These are phyloP conservation scores for Tieghemiomyces parasiticus DNA, from an alignment of 192 early-diverging fungal genomes.

Conservation along the genomic window DNA sequence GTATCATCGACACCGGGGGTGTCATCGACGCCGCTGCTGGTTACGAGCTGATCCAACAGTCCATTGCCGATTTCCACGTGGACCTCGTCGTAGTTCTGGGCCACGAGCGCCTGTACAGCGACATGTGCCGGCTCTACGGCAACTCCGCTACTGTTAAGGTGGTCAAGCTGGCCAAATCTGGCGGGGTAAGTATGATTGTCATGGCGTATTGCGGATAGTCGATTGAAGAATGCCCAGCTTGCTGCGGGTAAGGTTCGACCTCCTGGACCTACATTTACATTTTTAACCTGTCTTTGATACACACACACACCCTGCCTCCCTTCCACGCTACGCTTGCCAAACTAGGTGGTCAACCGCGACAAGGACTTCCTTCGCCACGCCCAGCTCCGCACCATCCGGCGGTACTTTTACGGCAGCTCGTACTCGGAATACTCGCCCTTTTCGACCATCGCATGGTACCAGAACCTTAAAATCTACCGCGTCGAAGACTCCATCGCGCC, in stretches of 20 bases:
- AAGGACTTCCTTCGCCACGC: conserved; percentile 44
- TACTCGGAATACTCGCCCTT: conserved; percentile 69
- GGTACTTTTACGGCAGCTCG: conserved; percentile 89
- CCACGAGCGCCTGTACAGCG: conserved; percentile 84
- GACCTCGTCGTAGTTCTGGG: conserved; percentile 80
- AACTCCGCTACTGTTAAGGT: conserved; percentile 36
- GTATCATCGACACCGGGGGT: conserved; percentile 80
- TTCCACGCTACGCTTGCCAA: too few species aligned
- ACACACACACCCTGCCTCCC: too few species aligned
- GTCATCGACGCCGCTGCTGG: conserved; percentile 57
- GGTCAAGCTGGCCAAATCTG: conserved; percentile 81
- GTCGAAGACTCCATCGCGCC: conserved; percentile 71
- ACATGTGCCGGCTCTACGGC: conserved; percentile 44
- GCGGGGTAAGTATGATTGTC: conserved; percentile 77
- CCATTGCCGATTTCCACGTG: conserved; percentile 55
- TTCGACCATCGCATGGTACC: conserved; percentile 59
- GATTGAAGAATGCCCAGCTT: too few species aligned
- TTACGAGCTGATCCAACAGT: conserved; percentile 58
- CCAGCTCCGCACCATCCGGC: conserved; percentile 60
- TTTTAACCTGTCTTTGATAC: too few species aligned
- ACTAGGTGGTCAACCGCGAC: conserved; percentile 79
- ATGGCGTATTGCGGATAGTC: too few species aligned
- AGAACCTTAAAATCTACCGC: conserved; percentile 60
- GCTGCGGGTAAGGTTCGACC: too few species aligned
- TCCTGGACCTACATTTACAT: too few species aligned